A percentile compares a stretch with the other conserved stretches of the same genome.
Evolutionary conservation across 2,329 filamentous ascomycete species (phyloP).

Genomic region (Cladophialophora bantiana): DNA sequence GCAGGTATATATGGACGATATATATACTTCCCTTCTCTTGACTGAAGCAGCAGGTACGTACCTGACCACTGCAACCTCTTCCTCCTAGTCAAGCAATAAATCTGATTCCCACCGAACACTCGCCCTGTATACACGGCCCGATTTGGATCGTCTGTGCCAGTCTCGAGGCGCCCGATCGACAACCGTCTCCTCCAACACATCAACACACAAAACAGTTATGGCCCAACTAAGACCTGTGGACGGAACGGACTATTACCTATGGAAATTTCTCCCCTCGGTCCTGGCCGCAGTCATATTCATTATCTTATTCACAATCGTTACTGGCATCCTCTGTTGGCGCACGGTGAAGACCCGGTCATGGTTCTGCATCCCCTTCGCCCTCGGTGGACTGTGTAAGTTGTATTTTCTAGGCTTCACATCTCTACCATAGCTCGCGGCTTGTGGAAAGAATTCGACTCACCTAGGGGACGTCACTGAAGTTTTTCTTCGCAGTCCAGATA

Average conservation of each 20-base stretch:
- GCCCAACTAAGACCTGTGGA: constrained; percentile 20
- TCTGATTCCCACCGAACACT: too few species aligned
- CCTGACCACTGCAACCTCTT: too few species aligned
- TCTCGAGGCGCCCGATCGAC: too few species aligned
- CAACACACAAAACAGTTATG: constrained; percentile 8
- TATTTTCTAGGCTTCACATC: not conserved
- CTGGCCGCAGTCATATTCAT: constrained; percentile 41
- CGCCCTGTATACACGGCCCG: too few species aligned
- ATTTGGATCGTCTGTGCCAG: too few species aligned
- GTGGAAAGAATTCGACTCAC: not conserved
- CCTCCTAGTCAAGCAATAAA: too few species aligned
- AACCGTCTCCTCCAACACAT: not conserved
- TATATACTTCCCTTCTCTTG: too few species aligned
- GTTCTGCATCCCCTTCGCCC: constrained; percentile 47
- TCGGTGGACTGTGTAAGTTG: constrained; percentile 50
- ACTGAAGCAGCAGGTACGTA: too few species aligned
- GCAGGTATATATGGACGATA: too few species aligned
- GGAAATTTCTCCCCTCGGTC: constrained; percentile 43
- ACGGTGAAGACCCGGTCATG: constrained; percentile 41
- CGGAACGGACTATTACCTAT: constrained; percentile 29
- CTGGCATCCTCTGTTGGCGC: constrained; percentile 43
- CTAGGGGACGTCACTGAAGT: not conserved
- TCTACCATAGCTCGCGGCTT: not conserved
- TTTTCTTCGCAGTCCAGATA: constrained; percentile 46
- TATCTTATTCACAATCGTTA: constrained; percentile 43